Conservation (phyloP, 2,329 filamentous ascomycete species). For the Talaromyces albobiverticillius region DNA sequence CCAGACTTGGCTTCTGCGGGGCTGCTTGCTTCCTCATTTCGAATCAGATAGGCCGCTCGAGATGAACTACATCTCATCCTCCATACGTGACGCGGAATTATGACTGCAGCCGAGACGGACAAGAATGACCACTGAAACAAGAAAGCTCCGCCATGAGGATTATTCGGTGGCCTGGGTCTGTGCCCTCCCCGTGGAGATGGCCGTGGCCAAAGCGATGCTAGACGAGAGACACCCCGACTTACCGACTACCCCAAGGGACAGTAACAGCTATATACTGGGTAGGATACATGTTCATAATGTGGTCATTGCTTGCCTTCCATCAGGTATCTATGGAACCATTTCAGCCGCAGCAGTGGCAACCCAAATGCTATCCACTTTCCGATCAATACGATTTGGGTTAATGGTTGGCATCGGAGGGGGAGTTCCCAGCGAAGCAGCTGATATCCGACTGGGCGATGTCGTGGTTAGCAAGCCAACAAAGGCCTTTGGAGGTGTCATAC, state of each 20-base stretch:
- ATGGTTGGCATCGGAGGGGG: slow-evolving; percentile 18
- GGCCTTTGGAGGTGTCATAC: slow-evolving; percentile 17
- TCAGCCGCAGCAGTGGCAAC: neutral
- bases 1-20: no score
- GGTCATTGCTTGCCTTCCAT: slow-evolving; percentile 18
- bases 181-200: slow-evolving; percentile 14
- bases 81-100: no score
- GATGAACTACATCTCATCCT: no score
- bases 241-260: neutral
- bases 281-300: slow-evolving; percentile 18
- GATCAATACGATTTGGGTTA: slow-evolving; percentile 12
- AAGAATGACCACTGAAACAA: no score
- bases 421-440: neutral
- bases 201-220: slow-evolving; percentile 16
- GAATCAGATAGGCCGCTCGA: no score
- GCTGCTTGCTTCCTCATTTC: no score
- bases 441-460: slow-evolving; percentile 17
- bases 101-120: no score
- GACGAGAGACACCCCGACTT: slow-evolving; percentile 15
- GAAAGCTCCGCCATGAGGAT: no score
- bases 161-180: slow-evolving; percentile 16
- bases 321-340: neutral
- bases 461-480: slow-evolving; percentile 14
- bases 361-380: neutral
- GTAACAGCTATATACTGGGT: slow-evolving; percentile 19